These are phyloP conservation scores for Termitomyces sp. DNA, from an alignment of 768 basidiomycete species.

Conservation along the genomic window DNA sequence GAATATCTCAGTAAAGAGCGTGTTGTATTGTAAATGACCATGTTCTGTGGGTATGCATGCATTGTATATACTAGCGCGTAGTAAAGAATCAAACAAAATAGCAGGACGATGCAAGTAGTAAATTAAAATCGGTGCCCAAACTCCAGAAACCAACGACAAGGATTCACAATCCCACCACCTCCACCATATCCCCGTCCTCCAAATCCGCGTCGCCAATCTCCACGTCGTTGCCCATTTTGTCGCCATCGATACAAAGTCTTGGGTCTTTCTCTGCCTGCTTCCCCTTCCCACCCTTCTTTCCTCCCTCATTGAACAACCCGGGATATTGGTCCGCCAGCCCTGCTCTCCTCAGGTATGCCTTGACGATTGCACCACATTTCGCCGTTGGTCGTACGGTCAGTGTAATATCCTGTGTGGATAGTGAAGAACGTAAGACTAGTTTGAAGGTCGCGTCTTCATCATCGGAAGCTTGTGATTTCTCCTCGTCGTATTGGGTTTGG, in stretches of 20 bases:
- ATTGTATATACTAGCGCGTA: constrained; percentile 8
- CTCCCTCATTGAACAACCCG: constrained; percentile 25
- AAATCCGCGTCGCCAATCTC: constrained; percentile 67
- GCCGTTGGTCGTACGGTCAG: constrained; percentile 73
- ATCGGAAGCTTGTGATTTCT: constrained; percentile 36
- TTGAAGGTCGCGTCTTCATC: constrained; percentile 57
- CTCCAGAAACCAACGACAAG: background rate
- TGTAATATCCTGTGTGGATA: constrained; percentile 48
- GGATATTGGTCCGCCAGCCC: constrained; percentile 56
- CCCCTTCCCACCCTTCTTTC: constrained; percentile 24
- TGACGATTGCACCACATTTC: constrained; percentile 72
- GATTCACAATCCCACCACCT: constrained; percentile 57
- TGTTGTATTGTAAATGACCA: background rate
- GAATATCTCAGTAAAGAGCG: background rate
- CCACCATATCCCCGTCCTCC: constrained; percentile 79
- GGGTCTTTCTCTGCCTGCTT: constrained; percentile 34
- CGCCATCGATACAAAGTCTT: constrained; percentile 64
- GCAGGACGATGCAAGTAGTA: background rate
- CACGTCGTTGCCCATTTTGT: constrained; percentile 54
- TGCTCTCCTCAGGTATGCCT: constrained; percentile 69
- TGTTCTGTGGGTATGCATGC: background rate
- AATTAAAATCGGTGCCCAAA: background rate
- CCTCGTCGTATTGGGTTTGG: constrained; percentile 13
- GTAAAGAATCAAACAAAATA: background rate
- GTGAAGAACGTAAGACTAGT: constrained; percentile 57